Evolutionary conservation across 768 basidiomycete genomes (phyloP).

Genomic region (Tremella yokohamensis): DNA sequence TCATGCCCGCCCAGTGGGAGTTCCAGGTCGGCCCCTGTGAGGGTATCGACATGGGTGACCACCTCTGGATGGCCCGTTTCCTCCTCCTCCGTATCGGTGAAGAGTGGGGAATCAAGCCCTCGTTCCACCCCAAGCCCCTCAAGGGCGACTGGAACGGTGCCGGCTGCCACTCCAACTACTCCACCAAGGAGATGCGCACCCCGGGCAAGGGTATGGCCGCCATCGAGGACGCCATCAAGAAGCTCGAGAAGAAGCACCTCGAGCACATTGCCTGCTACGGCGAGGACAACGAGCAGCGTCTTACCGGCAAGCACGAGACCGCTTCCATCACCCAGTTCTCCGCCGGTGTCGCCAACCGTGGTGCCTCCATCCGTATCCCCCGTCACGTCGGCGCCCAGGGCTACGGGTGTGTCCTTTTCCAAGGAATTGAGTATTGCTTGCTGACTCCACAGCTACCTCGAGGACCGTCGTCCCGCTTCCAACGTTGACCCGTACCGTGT

Average conservation of each 20-base stretch:
- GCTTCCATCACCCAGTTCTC: slow-evolving; percentile 87
- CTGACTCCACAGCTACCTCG: slow-evolving; percentile 70
- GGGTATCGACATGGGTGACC: slow-evolving; percentile 97
- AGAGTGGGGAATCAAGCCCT: slow-evolving; percentile 87
- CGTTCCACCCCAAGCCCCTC: slow-evolving; percentile 99
- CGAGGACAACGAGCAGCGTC: slow-evolving; percentile 91
- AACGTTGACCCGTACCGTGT: slow-evolving; percentile 99
- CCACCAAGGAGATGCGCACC: slow-evolving; percentile 89
- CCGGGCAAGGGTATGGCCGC: slow-evolving; percentile 78
- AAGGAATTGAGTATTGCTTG: slow-evolving; percentile 40
- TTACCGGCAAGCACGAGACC: slow-evolving; percentile 97
- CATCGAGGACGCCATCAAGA: slow-evolving; percentile 91
- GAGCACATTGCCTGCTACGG: slow-evolving; percentile 98
- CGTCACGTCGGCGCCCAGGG: slow-evolving; percentile 88
- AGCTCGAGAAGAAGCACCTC: slow-evolving; percentile 80
- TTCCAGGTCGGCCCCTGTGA: slow-evolving; percentile 99
- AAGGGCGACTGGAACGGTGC: slow-evolving; percentile 98
- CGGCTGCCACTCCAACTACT: slow-evolving; percentile 95
- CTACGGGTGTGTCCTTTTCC: slow-evolving; percentile 54
- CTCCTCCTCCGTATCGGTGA: slow-evolving; percentile 93
- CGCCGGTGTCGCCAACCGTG: slow-evolving; percentile 95
- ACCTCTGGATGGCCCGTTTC: slow-evolving; percentile 98
- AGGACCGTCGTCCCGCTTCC: slow-evolving; percentile 94
- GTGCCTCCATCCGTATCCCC: slow-evolving; percentile 76
- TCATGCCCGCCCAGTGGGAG: slow-evolving; percentile 99